Evolutionary conservation across 495 filamentous ascomycete species (phyloP), one percentile per base, ranked within the genome.

Genomic region (Aspergillus homomorphus): DNA sequence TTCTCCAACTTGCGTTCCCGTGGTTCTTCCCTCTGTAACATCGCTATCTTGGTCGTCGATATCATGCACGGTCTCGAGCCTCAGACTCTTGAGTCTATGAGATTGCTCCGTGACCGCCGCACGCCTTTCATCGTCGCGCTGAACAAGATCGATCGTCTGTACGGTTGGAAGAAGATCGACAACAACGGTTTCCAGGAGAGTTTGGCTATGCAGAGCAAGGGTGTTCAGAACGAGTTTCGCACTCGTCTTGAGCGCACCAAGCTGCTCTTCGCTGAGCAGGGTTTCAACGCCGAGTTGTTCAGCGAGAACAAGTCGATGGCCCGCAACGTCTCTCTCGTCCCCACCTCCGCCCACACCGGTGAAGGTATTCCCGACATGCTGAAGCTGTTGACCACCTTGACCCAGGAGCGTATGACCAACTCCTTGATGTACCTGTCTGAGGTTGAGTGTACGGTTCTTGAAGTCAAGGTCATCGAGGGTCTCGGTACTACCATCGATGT

Each of bases 51-150:
- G 58, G 95, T 99, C 21, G 92, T 99, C 62, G 95, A 99, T 82
- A 99, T 99, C 68, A 99, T 99, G 95, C 95, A 99, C 81, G 95
- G 95, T 68, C 84, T 99, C 49, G 95, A 99, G 73, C 95, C 91
- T 16, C 95, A 99, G 72, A 99, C 95, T 22, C 82, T 98, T 7
- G 95, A 99, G 73, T 98, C 95, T 8, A 97, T 99, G 89, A 87
- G 85, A 59, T 75, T 99, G 54, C 85, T 99, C 38, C 84, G 94
- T 66, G 93, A 97, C 66, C 82, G 91, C 58, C 95, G 92, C 73
- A 99, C 95, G 45, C 94, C 95, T 12, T 99, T 99, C 80, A 96
- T 99, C 65, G 95, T 99, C 46, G 95, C 95, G 2, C 80, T 99
- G 62, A 99, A 99, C 84, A 99, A 99, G 82, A 97, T 99, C 62